Evolutionary conservation across 305 asterid species (phyloP), one percentile per base, ranked within the genome.

Genomic region (Solanum hybrid): DNA sequence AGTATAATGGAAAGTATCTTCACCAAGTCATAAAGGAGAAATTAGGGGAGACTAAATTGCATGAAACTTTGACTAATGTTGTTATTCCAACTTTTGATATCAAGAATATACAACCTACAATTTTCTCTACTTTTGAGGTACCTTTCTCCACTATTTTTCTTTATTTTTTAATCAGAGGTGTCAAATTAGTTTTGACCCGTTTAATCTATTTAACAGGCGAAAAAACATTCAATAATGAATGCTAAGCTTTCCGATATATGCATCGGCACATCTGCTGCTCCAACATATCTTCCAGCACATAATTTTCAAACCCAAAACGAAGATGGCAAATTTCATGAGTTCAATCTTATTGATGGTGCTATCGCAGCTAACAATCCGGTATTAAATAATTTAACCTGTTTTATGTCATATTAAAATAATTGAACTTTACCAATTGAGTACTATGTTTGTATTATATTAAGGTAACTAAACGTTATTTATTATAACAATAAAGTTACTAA

Each of bases 71-170:
- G 77, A 92, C 94, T 15, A 91, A 93, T 81, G 86, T 92, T 13
- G 92, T 92, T 51, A 90, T 93, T 75, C 95, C 95, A 27, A 76
- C 95, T 27, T 93, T 92, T 66, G 94, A 93, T 35, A 90, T 93
- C 89, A 92, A 78, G 66, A 64, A 86, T 81, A 37, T 94, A 89
- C 94, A 93, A 36, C 95, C 95, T 4, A 86, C 88, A 2, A 42
- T 94, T 88, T 94, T 94, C 92, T 90, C 95, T 1, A 88, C 95
- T 31, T 92, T 45, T 56, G 90, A 93, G 94, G 95, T 94, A 27
- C 7, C 9, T 82, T 80, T 24, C 66, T 80, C 24, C 45, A 40
- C 14, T 40, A 40, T 3, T 40, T 40, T 40, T 40, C 14, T 0
- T 11, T 40, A 40, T 0, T 10, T 12, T 80, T 38, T 80, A 5